phyloP scores from a whole-genome alignment of 306 rosid species.

The Trifolium dubium region DNA sequence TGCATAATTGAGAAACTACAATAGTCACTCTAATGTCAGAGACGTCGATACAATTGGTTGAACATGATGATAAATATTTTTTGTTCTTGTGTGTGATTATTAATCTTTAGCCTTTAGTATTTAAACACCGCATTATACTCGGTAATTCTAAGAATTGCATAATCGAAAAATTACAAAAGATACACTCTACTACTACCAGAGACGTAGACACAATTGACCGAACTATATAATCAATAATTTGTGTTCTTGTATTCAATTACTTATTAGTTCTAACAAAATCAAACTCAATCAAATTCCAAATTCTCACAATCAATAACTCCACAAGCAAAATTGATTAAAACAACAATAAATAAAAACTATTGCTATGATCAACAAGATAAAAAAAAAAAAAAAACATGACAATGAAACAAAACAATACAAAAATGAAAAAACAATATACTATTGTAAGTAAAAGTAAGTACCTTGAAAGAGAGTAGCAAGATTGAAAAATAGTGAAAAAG shows the following conservation, averaged over 20 bases:
- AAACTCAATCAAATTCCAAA: neutral
- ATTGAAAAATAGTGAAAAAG: neutral
- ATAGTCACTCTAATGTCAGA: too few species aligned
- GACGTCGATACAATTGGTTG: too few species aligned
- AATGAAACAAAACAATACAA: slow-evolving; percentile 14
- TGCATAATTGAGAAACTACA: too few species aligned
- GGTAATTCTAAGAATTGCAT: neutral
- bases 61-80: too few species aligned
- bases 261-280: neutral
- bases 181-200: neutral
- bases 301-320: neutral
- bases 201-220: neutral
- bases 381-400: neutral
- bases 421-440: neutral
- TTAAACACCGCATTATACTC: too few species aligned
- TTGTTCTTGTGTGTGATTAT: too few species aligned
- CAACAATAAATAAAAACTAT: neutral
- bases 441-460: slow-evolving; percentile 3
- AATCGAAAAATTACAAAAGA: neutral
- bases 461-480: slow-evolving; percentile 14
- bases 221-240: neutral
- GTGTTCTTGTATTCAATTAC: neutral
- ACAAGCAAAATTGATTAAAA: neutral
- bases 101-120: too few species aligned
- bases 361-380: neutral